A percentile compares a stretch with the other conserved stretches of the same genome.
Conservation (phyloP, 495 filamentous ascomycete species). For the Platismatia glauca region DNA sequence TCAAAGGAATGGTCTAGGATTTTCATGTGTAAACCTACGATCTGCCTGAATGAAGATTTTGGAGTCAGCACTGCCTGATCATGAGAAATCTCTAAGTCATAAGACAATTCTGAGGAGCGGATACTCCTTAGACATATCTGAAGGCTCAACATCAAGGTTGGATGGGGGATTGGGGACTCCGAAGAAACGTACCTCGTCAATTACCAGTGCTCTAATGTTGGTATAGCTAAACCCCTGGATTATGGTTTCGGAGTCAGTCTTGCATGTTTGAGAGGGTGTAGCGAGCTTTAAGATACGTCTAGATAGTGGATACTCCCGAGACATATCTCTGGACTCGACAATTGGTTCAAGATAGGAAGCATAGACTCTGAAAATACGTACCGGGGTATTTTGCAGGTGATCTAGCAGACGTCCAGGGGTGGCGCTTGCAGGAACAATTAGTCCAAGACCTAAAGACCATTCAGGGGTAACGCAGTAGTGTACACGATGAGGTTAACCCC, state of each 20-base stretch:
- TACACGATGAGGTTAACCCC: conserved; percentile 83
- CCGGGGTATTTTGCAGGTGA: conserved; percentile 86
- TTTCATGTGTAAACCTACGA: conserved; percentile 19
- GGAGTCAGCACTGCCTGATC: background rate
- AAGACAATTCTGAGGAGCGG: too few species aligned
- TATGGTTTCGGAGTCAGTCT: too few species aligned
- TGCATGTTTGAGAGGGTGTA: too few species aligned
- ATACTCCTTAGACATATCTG: too few species aligned
- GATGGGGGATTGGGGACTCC: background rate
- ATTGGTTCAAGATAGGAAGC: too few species aligned
- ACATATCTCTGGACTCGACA: too few species aligned
- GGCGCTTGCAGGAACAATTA: conserved; percentile 33
- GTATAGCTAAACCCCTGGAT: conserved; percentile 82
- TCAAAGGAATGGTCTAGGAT: background rate
- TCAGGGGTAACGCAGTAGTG: background rate
- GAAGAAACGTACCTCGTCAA: conserved; percentile 27
- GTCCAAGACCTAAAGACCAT: background rate
- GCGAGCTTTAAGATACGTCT: too few species aligned
- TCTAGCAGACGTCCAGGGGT: conserved; percentile 90
- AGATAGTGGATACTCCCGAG: too few species aligned
- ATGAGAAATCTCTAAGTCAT: too few species aligned
- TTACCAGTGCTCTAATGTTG: conserved; percentile 79
- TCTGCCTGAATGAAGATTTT: conserved; percentile 52
- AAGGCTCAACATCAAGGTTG: too few species aligned
- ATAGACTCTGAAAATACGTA: too few species aligned